Base-by-base conservation (phyloP, 2,329 filamentous ascomycete species). In the Sclerotinia sclerotiorum region DNA sequence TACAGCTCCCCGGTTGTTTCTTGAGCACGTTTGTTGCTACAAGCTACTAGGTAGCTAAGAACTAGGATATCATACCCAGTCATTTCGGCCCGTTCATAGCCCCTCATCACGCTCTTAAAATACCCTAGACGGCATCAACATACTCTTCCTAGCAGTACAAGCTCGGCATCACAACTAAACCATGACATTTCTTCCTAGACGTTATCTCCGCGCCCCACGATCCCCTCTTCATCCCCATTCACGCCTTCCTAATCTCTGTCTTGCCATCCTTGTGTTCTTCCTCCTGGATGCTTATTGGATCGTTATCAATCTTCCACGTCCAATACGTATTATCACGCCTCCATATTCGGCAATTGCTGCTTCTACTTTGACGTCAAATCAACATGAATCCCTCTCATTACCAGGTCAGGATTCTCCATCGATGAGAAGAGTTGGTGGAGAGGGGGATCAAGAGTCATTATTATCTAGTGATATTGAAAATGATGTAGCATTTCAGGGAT, bases 131-230 rank as follows among this genome's bases (percentile, higher is more conserved):
- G 19, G 7, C n/a, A 24, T 19, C 51, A 57, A 44, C 42, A 39
- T 5, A 5, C 52, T 32, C 42, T 49, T n/a, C 29, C 35, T 32
- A 6, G 5, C 35, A 32, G 21, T 29, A 15, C 52, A 42, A 32
- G 46, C 27, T 15, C 46, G 35, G 29, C n/a, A 62, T 51, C 60
- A 39, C 39, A 65, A 24, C 29, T 17, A 24, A 52, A 65, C 35
- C 49, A 65, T 65, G 62, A 44, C 39, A 32, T 56, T 67, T 35
- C 56, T 54, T 63, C 60, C 58, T 10, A 48, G 29, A 24, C 60
- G 66, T 24, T 68, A 65, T 10, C 29, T 65, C 27, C 66, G 60
- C 39, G 32, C 65, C 57, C 58, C 39, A 35, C 65, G 65, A 52
- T 64, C 58, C 15, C 42, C 27, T 44, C 52, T 62, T n/a, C 55